phyloP scores from a whole-genome alignment of 192 early-diverging fungal species.

The Podila epigama region DNA sequence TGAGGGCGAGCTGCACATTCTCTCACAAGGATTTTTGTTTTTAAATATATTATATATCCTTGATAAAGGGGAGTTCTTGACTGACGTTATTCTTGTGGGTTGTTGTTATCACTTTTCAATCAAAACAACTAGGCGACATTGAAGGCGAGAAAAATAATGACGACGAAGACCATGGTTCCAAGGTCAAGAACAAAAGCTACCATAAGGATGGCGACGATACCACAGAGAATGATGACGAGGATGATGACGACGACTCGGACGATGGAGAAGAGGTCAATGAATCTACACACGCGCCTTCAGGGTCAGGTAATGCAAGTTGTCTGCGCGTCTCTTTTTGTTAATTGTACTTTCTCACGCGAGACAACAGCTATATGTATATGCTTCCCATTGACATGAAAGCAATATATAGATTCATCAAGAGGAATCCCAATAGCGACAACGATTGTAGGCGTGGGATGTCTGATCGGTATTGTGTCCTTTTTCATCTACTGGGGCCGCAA shows the following conservation, averaged over 20 bases:
- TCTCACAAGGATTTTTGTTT: background rate
- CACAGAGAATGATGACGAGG: background rate
- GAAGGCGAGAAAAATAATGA: background rate
- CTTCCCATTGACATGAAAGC: background rate
- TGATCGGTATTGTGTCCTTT: slow-evolving; percentile 10
- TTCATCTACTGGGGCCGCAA: slow-evolving; percentile 16
- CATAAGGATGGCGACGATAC: background rate
- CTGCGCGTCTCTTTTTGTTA: no score
- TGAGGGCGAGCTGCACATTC: background rate
- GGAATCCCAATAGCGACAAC: slow-evolving; percentile 26
- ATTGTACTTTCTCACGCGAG: no score
- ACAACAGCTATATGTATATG: background rate
- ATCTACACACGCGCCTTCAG: background rate
- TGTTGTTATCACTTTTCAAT: background rate
- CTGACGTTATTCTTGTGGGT: background rate
- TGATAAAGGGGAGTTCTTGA: no score
- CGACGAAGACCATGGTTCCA: background rate
- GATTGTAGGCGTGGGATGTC: slow-evolving; percentile 6
- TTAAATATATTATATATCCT: background rate
- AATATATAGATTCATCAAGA: background rate
- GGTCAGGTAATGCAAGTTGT: background rate
- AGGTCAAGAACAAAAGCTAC: background rate
- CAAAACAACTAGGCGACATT: background rate
- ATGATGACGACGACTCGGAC: background rate
- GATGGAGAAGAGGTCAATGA: background rate